A percentile compares a stretch with the other conserved stretches of the same genome.
Conservation (phyloP, 2,329 filamentous ascomycete species). For the Phaeosphaeriaceae sp. region DNA sequence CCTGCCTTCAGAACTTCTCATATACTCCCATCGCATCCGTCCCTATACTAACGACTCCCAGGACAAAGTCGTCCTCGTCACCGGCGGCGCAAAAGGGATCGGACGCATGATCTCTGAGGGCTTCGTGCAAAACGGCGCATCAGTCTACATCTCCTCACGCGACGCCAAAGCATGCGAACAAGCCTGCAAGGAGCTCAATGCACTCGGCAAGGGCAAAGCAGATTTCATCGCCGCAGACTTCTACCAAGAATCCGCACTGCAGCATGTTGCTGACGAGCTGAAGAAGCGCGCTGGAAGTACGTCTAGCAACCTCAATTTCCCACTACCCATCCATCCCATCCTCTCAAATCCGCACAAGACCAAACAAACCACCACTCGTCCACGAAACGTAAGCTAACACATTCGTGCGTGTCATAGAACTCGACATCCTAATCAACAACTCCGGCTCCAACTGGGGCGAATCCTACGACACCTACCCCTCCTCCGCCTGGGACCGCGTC, state of each 20-base stretch:
- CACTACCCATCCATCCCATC: not conserved
- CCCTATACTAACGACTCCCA: conserved; percentile 14
- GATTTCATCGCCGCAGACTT: conserved; percentile 68
- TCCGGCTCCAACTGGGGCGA: conserved; percentile 71
- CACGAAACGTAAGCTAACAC: not conserved
- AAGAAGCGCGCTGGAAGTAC: conserved; percentile 56
- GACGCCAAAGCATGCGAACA: conserved; percentile 68
- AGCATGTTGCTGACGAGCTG: conserved; percentile 65
- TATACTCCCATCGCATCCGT: not conserved
- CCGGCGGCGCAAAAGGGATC: conserved; percentile 63
- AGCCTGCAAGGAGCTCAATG: conserved; percentile 64
- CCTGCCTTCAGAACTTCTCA: not conserved
- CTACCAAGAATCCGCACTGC: conserved; percentile 66
- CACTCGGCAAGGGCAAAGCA: conserved; percentile 63
- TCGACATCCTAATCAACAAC: conserved; percentile 72
- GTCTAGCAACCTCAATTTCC: conserved; percentile 12
- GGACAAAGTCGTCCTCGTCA: conserved; percentile 56
- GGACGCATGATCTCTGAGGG: conserved; percentile 73
- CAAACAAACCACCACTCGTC: not conserved
- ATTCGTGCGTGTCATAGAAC: conserved; percentile 37
- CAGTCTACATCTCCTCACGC: conserved; percentile 73
- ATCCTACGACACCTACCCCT: conserved; percentile 64
- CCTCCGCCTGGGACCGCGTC: conserved; percentile 61
- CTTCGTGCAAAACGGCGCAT: conserved; percentile 69
- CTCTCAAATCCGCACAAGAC: not conserved